Evolutionary conservation across 306 rosid genomes (phyloP).

Genomic region (Acacia crassicarpa): DNA sequence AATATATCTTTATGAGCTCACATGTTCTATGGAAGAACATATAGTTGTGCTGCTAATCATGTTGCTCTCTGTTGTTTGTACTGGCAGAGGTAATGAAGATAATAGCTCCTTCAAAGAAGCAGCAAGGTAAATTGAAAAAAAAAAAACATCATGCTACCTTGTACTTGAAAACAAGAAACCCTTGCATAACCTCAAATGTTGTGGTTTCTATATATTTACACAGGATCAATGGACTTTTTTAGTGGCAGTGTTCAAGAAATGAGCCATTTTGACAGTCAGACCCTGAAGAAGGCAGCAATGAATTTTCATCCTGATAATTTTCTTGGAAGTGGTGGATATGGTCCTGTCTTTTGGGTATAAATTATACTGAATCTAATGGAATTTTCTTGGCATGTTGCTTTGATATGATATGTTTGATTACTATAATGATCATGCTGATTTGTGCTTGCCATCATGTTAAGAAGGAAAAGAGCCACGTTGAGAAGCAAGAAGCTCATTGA

Average conservation of each 20-base stretch:
- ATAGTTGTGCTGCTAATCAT: conserved; percentile 10
- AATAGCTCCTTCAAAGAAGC: conserved; percentile 37
- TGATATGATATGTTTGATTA: background rate
- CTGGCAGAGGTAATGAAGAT: conserved; percentile 38
- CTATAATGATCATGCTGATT: background rate
- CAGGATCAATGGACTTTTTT: conserved; percentile 52
- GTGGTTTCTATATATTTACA: conserved; percentile 5
- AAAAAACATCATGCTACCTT: background rate
- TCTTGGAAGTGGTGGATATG: conserved; percentile 96
- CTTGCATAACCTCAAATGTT: conserved; percentile 3
- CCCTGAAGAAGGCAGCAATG: conserved; percentile 75
- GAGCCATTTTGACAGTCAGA: conserved; percentile 52
- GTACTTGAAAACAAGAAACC: background rate
- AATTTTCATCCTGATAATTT: conserved; percentile 61
- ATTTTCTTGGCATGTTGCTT: background rate
- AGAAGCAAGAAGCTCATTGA: no score
- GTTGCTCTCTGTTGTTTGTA: conserved; percentile 14
- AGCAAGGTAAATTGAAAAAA: conserved; percentile 44
- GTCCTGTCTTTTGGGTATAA: conserved; percentile 84
- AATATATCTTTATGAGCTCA: background rate
- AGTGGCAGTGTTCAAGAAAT: conserved; percentile 67
- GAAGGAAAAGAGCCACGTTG: no score
- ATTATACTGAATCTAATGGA: conserved; percentile 22
- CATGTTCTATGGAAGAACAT: conserved; percentile 35
- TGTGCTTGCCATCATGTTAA: no score